Evolutionary conservation across 176 grass and related monocot genomes (phyloP), one percentile per base, ranked within the genome.

Genomic region (Aegilops tauschii): DNA sequence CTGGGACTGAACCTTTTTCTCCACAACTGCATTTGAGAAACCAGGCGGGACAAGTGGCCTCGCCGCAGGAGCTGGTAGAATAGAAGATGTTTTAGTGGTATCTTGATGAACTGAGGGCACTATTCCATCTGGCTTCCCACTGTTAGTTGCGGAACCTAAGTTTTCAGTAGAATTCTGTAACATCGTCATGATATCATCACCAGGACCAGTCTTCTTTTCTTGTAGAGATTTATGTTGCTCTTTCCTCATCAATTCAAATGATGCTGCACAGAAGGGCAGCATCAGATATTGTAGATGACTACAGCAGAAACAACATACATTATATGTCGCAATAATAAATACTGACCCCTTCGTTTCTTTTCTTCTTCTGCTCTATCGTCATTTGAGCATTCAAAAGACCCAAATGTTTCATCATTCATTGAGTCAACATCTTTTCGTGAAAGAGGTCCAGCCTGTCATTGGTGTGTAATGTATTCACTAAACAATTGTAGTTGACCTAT

Each of bases 231-330:
- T 94, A 31, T 99, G 94, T 79, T 97, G 97, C 83, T 99, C 94
- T 87, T 99, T 94, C 84, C 97, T 99, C 93, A 99, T 99, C 66
- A 94, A 78, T 79, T 99, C 97, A 90, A 99, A 99, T 32, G 97
- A 99, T 61, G 84, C 97, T 99, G 92, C 82, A 90, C 40, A 86
- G 8, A 76, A 80, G 78, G 66, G 39, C 21, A 67, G 65, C 6
- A 45, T 85, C 80, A 88, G 89, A 73, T 18, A 69, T 21, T n/a
- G 17, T 36, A 83, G 36, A 79, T 76, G 17, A 78, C 16, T 65
- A 42, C 10, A 47, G 61, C 36, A 14, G 13, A 31, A 39, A 49
- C 69, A 87, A 74, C 16, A 23, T 32, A 59, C 74, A 16, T 16
- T 36, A 59, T 32, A 69, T 76, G 68, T 27, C 40, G 37, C 13